phyloP scores from a whole-genome alignment of 768 basidiomycete species.

The Suillus placidus region DNA sequence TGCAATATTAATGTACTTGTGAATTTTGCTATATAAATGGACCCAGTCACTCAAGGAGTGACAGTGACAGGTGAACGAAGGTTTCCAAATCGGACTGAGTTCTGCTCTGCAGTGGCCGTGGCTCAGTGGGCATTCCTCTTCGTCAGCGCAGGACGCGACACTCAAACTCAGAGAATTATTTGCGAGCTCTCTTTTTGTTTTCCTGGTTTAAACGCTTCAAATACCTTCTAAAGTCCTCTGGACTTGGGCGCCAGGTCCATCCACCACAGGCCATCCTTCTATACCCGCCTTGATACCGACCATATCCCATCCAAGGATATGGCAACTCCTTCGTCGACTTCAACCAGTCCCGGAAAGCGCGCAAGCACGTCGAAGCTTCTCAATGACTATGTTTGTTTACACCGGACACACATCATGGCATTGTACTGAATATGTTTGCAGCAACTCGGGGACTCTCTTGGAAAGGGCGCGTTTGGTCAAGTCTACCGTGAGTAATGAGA shows the following conservation, averaged over 20 bases:
- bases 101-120: slow-evolving; percentile 7
- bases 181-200: slow-evolving; percentile 18
- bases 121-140: slow-evolving; percentile 23
- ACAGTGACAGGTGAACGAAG: slow-evolving; percentile 13
- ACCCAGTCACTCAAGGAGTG: neutral
- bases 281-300: slow-evolving; percentile 9
- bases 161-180: slow-evolving; percentile 18
- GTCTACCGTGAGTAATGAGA: slow-evolving; percentile 77
- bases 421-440: slow-evolving; percentile 32
- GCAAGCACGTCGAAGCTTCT: slow-evolving; percentile 53
- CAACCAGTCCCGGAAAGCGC: slow-evolving; percentile 26
- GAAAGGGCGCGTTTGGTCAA: slow-evolving; percentile 96
- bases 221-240: slow-evolving; percentile 1
- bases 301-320: slow-evolving; percentile 18
- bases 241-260: slow-evolving; percentile 3
- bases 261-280: slow-evolving; percentile 4
- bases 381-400: slow-evolving; percentile 61
- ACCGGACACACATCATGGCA: slow-evolving; percentile 3
- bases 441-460: slow-evolving; percentile 97
- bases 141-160: slow-evolving; percentile 42
- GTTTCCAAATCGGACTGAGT: slow-evolving; percentile 35
- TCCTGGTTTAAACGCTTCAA: slow-evolving; percentile 1
- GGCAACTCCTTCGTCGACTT: slow-evolving; percentile 24
- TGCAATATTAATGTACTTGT: neutral
- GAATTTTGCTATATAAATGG: neutral